Evolutionary conservation across 371 early-diverging fungal genomes (phyloP).

Genomic region (Gilbertella persicaria): DNA sequence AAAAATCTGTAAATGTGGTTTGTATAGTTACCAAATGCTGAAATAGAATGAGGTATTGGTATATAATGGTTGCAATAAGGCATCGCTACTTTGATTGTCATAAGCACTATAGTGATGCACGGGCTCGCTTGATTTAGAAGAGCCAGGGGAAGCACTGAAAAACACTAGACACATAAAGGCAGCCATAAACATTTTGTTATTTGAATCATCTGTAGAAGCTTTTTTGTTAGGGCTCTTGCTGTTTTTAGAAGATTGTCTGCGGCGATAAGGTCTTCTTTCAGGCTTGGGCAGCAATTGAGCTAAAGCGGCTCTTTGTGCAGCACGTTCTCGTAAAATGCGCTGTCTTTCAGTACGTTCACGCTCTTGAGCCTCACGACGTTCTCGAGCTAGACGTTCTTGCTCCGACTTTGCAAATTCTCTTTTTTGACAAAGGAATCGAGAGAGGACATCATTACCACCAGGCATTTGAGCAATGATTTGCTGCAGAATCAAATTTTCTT

Average conservation of each 20-base stretch:
- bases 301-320: slow-evolving; percentile 33
- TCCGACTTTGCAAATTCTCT: slow-evolving; percentile 23
- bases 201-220: slow-evolving; percentile 3
- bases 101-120: slow-evolving; percentile 3
- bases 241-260: slow-evolving; percentile 15
- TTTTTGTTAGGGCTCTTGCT: slow-evolving; percentile 1
- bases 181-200: slow-evolving; percentile 38
- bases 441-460: slow-evolving; percentile 46
- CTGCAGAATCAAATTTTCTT: slow-evolving; percentile 51
- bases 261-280: slow-evolving; percentile 31
- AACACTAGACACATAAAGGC: slow-evolving; percentile 45
- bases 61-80: slow-evolving; percentile 1
- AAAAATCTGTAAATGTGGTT: neutral
- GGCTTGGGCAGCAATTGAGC: slow-evolving; percentile 31
- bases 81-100: slow-evolving; percentile 3
- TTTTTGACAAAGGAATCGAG: slow-evolving; percentile 27
- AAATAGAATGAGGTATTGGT: slow-evolving; percentile 1
- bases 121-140: neutral
- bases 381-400: slow-evolving; percentile 20
- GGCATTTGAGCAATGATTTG: slow-evolving; percentile 54
- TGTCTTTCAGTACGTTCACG: slow-evolving; percentile 26
- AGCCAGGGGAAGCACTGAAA: slow-evolving; percentile 36
- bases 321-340: slow-evolving; percentile 27
- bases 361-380: slow-evolving; percentile 30
- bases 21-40: slow-evolving; percentile 11